These are phyloP conservation scores for Priceomyces carsonii DNA, from an alignment of 805 yeast species.

Conservation along the genomic window DNA sequence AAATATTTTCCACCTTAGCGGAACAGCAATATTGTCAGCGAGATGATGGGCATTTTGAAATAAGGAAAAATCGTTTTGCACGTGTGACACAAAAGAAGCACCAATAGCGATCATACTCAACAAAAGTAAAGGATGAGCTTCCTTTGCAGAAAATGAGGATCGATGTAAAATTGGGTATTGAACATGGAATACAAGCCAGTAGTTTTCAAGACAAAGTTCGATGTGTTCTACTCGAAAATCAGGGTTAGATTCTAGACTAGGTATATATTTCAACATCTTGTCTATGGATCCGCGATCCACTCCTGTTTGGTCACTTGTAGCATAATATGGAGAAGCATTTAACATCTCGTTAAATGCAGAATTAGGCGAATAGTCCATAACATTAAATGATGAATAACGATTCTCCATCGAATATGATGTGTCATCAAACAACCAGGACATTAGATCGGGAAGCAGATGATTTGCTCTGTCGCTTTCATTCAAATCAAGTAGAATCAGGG, in stretches of 20 bases:
- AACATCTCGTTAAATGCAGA: slow-evolving; percentile 6
- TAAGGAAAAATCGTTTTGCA: slow-evolving; percentile 11
- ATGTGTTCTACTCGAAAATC: slow-evolving; percentile 9
- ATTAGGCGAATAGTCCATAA: slow-evolving; percentile 8
- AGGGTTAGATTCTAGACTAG: slow-evolving; percentile 3
- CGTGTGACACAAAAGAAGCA: slow-evolving; percentile 34
- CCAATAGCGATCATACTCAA: slow-evolving; percentile 58
- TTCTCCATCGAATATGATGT: slow-evolving; percentile 8
- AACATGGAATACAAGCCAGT: slow-evolving; percentile 58
- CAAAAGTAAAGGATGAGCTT: slow-evolving; percentile 48
- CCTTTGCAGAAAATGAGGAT: slow-evolving; percentile 52
- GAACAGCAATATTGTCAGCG: slow-evolving; percentile 49
- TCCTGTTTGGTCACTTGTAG: slow-evolving; percentile 1
- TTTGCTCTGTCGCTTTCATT: background rate
- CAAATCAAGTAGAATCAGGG: background rate
- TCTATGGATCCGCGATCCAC: slow-evolving; percentile 1
- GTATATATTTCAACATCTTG: slow-evolving; percentile 6
- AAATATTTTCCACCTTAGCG: slow-evolving; percentile 68
- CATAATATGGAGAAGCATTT: slow-evolving; percentile 6
- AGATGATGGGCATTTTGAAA: slow-evolving; percentile 21
- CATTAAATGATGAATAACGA: slow-evolving; percentile 1
- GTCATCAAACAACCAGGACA: slow-evolving; percentile 19
- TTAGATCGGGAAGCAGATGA: slow-evolving; percentile 16
- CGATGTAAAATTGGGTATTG: slow-evolving; percentile 57
- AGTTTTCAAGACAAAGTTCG: slow-evolving; percentile 22